Conservation (phyloP, 1,284 basidiomycete species). For the Sphagnurus paluster region DNA sequence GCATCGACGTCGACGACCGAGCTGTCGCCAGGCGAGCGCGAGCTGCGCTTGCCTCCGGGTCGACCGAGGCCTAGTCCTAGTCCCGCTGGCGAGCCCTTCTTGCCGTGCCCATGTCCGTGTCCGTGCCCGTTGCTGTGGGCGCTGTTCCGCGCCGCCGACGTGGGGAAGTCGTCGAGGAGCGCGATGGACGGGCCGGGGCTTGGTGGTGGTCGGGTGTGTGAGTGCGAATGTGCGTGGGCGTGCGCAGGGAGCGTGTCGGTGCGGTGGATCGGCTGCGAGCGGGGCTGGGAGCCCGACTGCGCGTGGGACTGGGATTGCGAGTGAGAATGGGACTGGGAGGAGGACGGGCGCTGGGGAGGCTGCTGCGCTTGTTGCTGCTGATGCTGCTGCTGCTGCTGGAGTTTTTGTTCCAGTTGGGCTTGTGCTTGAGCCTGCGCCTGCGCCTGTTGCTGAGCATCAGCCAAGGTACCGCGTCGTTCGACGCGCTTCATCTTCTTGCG, state of each 20-base stretch:
- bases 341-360: slow-evolving; percentile 15
- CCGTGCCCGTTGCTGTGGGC: background rate
- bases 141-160: background rate
- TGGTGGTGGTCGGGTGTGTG: slow-evolving; percentile 1
- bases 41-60: too few species aligned
- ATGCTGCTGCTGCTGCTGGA: slow-evolving; percentile 10
- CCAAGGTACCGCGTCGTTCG: slow-evolving; percentile 70
- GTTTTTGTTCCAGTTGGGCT: slow-evolving; percentile 15
- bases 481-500: slow-evolving; percentile 86
- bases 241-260: slow-evolving; percentile 17
- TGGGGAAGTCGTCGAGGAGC: too few species aligned
- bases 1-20: too few species aligned
- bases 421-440: slow-evolving; percentile 21
- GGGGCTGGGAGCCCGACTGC: slow-evolving; percentile 13
- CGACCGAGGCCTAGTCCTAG: too few species aligned
- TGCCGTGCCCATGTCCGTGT: background rate
- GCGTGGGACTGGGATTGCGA: background rate
- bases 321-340: slow-evolving; percentile 14
- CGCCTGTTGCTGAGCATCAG: slow-evolving; percentile 39
- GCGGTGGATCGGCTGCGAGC: slow-evolving; percentile 15
- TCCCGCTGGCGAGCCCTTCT: too few species aligned
- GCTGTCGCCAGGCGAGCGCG: too few species aligned
- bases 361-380: slow-evolving; percentile 11
- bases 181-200: background rate
- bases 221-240: slow-evolving; percentile 8